phyloP scores from a whole-genome alignment of 2,329 filamentous ascomycete genomes.

The Rhinocladiella mackenziei region DNA sequence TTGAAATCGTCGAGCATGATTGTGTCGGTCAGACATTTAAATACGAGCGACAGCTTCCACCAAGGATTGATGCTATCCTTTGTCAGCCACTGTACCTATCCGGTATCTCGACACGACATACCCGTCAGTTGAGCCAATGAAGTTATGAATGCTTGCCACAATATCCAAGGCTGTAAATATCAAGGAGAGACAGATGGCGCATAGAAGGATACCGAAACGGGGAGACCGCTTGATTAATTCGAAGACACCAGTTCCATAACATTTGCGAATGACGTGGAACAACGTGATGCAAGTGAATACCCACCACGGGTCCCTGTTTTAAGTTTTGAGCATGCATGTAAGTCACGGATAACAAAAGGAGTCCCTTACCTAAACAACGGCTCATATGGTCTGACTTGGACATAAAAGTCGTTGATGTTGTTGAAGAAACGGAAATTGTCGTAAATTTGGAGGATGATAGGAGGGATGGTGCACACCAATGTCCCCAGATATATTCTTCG shows the following conservation, averaged over 20 bases:
- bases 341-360: slow-evolving; percentile 14
- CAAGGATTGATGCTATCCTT: slow-evolving; percentile 54
- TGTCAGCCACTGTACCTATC: slow-evolving; percentile 4
- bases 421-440: slow-evolving; percentile 65
- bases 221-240: slow-evolving; percentile 59
- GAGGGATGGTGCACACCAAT: slow-evolving; percentile 57
- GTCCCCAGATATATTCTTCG: slow-evolving; percentile 52
- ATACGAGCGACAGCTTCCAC: slow-evolving; percentile 58
- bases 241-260: slow-evolving; percentile 55
- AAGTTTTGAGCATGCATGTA: too few relatives aligned
- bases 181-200: slow-evolving; percentile 57
- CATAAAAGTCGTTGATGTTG: slow-evolving; percentile 51
- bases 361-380: slow-evolving; percentile 52
- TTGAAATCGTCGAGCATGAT: slow-evolving; percentile 68
- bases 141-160: slow-evolving; percentile 50
- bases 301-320: slow-evolving; percentile 65
- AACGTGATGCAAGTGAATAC: slow-evolving; percentile 58
- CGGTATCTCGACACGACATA: too few relatives aligned
- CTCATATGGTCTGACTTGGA: slow-evolving; percentile 55
- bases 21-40: slow-evolving; percentile 64
- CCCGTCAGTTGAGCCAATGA: slow-evolving; percentile 29
- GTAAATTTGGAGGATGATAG: slow-evolving; percentile 63
- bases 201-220: slow-evolving; percentile 60
- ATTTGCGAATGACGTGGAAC: slow-evolving; percentile 52
- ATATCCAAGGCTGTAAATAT: slow-evolving; percentile 60